Conservation (phyloP, 495 filamentous ascomycete genomes). For the Barbatosphaeria neglecta region DNA sequence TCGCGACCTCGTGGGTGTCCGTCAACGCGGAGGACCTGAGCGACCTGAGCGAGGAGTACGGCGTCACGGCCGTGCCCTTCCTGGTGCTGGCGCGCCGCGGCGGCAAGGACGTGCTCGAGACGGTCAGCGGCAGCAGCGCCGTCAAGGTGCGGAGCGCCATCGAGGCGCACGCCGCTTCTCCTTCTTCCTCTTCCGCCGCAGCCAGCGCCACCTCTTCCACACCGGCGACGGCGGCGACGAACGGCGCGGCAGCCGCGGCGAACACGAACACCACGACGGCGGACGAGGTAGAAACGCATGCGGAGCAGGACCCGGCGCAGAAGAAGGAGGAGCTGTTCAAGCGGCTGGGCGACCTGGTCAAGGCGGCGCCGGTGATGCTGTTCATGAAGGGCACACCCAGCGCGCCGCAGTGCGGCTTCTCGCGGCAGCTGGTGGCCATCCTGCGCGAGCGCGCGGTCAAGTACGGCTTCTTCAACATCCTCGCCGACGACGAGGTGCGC, state of each 20-base stretch:
- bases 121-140: conserved; percentile 79
- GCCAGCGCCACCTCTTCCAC: conserved; percentile 1
- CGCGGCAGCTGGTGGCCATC: conserved; percentile 72
- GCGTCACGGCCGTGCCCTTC: conserved; percentile 88
- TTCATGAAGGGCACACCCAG: conserved; percentile 93
- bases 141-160: conserved; percentile 69
- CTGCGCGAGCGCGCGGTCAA: conserved; percentile 79
- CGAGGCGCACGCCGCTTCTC: conserved; percentile 55
- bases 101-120: conserved; percentile 58
- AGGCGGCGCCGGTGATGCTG: conserved; percentile 92
- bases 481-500: conserved; percentile 93
- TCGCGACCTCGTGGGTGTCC: conserved; percentile 65
- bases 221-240: conserved; percentile 14
- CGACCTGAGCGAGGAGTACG: conserved; percentile 77
- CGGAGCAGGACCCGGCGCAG: conserved; percentile 37
- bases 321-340: conserved; percentile 68
- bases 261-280: conserved; percentile 9
- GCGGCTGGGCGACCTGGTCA: conserved; percentile 69
- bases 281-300: conserved; percentile 10
- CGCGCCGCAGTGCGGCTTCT: conserved; percentile 89
- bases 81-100: conserved; percentile 67
- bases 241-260: conserved; percentile 12
- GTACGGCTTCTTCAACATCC: conserved; percentile 98
- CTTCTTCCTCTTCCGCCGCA: conserved; percentile 6
- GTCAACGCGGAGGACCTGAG: conserved; percentile 84